These are phyloP conservation scores for Mycena belliarum DNA, from an alignment of 768 basidiomycete species.

Conservation along the genomic window DNA sequence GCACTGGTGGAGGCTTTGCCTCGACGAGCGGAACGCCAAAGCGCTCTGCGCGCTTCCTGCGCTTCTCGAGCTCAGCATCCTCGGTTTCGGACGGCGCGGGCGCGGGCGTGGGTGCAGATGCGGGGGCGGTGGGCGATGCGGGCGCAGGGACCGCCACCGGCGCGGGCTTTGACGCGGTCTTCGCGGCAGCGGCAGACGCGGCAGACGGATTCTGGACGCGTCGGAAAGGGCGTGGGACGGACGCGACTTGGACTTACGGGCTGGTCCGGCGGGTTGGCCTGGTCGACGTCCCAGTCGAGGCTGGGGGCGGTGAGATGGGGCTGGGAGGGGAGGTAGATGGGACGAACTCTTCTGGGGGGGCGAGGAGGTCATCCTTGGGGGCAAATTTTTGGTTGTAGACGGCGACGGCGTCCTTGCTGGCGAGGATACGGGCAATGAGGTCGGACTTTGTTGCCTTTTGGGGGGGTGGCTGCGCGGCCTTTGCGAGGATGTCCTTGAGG, in stretches of 20 bases:
- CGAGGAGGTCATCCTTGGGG: slow-evolving; percentile 30
- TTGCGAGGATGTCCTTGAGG: slow-evolving; percentile 66
- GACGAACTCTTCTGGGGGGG: slow-evolving; percentile 39
- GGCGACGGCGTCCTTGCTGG: slow-evolving; percentile 49
- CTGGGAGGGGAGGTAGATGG: slow-evolving; percentile 10
- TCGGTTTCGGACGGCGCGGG: slow-evolving; percentile 16
- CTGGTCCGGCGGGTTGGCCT: slow-evolving; percentile 21
- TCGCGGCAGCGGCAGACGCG: slow-evolving; percentile 6
- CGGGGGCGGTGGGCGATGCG: not conserved
- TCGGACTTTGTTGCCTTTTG: slow-evolving; percentile 67
- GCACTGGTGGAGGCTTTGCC: slow-evolving; percentile 27
- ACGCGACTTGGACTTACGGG: slow-evolving; percentile 22
- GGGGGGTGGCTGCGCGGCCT: slow-evolving; percentile 48
- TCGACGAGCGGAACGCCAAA: slow-evolving; percentile 68
- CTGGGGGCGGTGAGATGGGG: slow-evolving; percentile 30
- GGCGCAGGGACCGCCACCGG: slow-evolving; percentile 3
- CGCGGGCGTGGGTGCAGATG: not conserved
- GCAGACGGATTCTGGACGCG: slow-evolving; percentile 11
- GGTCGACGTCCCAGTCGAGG: slow-evolving; percentile 45
- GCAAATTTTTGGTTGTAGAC: slow-evolving; percentile 46
- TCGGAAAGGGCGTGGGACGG: not conserved
- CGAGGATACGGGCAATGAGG: slow-evolving; percentile 63
- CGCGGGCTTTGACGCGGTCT: slow-evolving; percentile 10
- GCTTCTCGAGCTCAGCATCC: slow-evolving; percentile 57
- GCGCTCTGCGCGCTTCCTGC: slow-evolving; percentile 63